Base-by-base conservation (phyloP, 1,284 basidiomycete species). In the Ceratobasidium sp. region DNA sequence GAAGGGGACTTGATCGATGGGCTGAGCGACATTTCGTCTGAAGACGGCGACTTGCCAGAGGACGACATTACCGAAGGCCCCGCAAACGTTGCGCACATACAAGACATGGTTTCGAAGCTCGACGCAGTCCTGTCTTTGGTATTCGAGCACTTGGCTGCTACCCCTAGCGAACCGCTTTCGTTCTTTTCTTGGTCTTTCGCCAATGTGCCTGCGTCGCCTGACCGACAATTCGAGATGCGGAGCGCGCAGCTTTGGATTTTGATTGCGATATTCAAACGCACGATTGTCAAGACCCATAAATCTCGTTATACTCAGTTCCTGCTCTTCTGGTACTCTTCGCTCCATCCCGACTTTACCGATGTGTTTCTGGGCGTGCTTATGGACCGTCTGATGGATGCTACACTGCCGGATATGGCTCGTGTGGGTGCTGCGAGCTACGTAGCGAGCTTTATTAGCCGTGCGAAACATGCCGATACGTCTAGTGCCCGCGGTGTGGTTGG, bases 291-390 rank as follows among this genome's bases (percentile, higher is more conserved):
- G 48, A 99, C 98, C 0, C 97, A 97, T 87, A 96, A 97, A 83
- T 98, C 96, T 0, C 94, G 97, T 57, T 97, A 99, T 84, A 97
- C 96, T 1, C 98, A 99, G 82, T 99, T 99, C 86, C 88, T 99
- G 78, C 83, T 99, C 62, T 99, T 99, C 88, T 97, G 96, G 92
- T 96, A 93, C 83, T 90, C 96, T 30, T 98, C 97, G 0, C 91
- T 98, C 75, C 93, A 97, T 80, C 87, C 93, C 8, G 92, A 95
- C 78, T 98, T 97, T 82, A 91, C 94, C 57, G 97, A 99, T 84
- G 89, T 95, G 77, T 98, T 99, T 83, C 93, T 96, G 78, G 97
- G 97, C 57, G 91, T 96, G 82, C 92, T 99, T 35, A 93, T 99
- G 60, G 93, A 93, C 23, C 93, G 94, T 79, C 86, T 99, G 16